phyloP scores from a whole-genome alignment of 1,139 yeast species.

The Magnusiomyces tetraspermus region DNA sequence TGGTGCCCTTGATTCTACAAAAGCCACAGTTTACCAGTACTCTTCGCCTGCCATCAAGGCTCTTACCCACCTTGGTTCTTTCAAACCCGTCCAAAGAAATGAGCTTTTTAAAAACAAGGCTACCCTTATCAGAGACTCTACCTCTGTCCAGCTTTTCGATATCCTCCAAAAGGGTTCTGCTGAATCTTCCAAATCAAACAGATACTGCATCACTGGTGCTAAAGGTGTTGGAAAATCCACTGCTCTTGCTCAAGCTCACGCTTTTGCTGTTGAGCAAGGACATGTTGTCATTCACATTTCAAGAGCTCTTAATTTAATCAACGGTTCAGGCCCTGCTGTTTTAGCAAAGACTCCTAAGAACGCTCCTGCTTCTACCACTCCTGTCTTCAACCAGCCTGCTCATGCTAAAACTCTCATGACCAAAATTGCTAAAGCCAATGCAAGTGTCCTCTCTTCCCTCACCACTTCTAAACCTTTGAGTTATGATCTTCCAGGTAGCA shows the following conservation, averaged over 20 bases:
- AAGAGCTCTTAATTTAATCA: constrained; percentile 49
- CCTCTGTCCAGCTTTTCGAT: constrained; percentile 29
- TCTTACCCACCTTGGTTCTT: constrained; percentile 37
- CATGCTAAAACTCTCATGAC: constrained; percentile 51
- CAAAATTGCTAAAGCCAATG: constrained; percentile 51
- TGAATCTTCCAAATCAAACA: constrained; percentile 37
- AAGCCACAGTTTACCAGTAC: constrained; percentile 18
- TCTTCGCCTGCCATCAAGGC: constrained; percentile 19
- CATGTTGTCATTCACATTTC: constrained; percentile 59
- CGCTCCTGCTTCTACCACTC: constrained; percentile 23
- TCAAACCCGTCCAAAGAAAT: constrained; percentile 43
- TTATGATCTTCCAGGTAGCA: constrained; percentile 10
- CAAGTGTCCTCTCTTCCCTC: constrained; percentile 41
- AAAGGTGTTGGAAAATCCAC: constrained; percentile 78
- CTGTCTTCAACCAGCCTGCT: constrained; percentile 72
- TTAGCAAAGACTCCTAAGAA: constrained; percentile 35
- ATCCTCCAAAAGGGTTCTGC: constrained; percentile 24
- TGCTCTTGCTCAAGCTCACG: constrained; percentile 60
- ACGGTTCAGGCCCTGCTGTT: constrained; percentile 65
- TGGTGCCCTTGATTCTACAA: constrained; percentile 13
- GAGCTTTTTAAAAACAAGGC: constrained; percentile 43
- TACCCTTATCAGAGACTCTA: constrained; percentile 35
- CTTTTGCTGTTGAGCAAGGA: constrained; percentile 43
- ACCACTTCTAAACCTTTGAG: constrained; percentile 17
- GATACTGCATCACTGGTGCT: constrained; percentile 56